Conservation (phyloP, 495 filamentous ascomycete species). For the Penicillium samsonianum region DNA sequence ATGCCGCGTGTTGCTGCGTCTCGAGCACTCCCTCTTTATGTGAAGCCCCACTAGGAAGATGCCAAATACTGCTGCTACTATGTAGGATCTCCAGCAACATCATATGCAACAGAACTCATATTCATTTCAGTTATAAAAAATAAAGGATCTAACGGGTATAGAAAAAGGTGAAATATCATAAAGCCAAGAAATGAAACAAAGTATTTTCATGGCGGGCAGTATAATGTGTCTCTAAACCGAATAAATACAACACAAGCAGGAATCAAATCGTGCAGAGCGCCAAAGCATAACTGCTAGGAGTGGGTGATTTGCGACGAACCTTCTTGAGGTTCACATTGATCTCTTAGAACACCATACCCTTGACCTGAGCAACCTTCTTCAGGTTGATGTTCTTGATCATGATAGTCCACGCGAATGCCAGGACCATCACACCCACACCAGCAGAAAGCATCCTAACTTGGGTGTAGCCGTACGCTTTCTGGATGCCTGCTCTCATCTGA, state of each 20-base stretch:
- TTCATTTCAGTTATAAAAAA: neutral
- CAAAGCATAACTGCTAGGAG: neutral
- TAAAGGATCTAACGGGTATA: neutral
- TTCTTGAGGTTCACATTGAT: neutral
- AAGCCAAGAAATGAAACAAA: neutral
- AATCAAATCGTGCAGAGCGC: neutral
- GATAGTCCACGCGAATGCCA: slow-evolving; percentile 43
- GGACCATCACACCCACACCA: slow-evolving; percentile 41
- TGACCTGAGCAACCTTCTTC: slow-evolving; percentile 48
- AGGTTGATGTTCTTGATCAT: slow-evolving; percentile 57
- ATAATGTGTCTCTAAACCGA: neutral
- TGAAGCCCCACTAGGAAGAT: too few species aligned
- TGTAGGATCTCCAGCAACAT: neutral
- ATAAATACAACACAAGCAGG: neutral
- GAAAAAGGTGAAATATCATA: neutral
- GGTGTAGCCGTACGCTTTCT: slow-evolving; percentile 53
- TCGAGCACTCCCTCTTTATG: too few species aligned
- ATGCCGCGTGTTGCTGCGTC: too few species aligned
- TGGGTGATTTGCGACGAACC: neutral
- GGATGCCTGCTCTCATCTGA: slow-evolving; percentile 51
- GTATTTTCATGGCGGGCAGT: neutral
- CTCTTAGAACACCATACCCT: slow-evolving; percentile 23
- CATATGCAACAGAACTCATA: neutral
- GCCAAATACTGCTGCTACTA: too few species aligned
- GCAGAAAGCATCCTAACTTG: slow-evolving; percentile 54